These are phyloP conservation scores for Trichosporon sp. DNA, from an alignment of 1,284 basidiomycete species.

Conservation along the genomic window DNA sequence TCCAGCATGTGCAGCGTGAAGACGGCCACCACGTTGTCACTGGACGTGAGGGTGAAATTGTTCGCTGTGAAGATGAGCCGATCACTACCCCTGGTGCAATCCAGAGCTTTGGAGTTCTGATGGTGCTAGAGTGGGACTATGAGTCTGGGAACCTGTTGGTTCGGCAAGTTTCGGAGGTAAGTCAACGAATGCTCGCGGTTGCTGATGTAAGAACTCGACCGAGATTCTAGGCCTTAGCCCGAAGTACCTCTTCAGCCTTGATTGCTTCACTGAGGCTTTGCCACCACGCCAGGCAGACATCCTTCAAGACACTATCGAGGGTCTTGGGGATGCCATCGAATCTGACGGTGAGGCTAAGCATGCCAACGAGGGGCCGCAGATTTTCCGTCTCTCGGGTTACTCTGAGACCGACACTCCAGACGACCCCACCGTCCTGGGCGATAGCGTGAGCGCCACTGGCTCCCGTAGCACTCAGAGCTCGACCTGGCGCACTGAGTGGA, in stretches of 20 bases:
- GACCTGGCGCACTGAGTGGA: conserved; percentile 64
- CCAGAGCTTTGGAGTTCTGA: conserved; percentile 80
- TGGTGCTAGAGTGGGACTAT: conserved; percentile 71
- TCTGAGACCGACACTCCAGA: neutral
- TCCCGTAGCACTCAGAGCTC: neutral
- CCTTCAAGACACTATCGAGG: conserved; percentile 77
- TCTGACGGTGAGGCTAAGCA: conserved; percentile 22
- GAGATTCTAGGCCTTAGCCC: conserved; percentile 75
- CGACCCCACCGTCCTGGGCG: conserved; percentile 2
- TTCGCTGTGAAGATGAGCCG: conserved; percentile 82
- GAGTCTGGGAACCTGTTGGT: conserved; percentile 67
- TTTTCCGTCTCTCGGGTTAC: conserved; percentile 69
- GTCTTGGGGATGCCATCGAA: conserved; percentile 62
- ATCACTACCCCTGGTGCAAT: conserved; percentile 83
- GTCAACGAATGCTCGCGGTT: conserved; percentile 31
- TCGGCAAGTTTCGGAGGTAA: conserved; percentile 79
- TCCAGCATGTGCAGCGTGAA: conserved; percentile 69
- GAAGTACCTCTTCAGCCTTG: conserved; percentile 72
- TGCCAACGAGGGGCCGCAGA: conserved; percentile 64
- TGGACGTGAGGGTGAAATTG: conserved; percentile 70
- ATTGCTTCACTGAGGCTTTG: conserved; percentile 75
- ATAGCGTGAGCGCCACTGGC: neutral
- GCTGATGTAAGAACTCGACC: conserved; percentile 62
- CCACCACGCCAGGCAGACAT: conserved; percentile 70
- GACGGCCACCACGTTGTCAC: conserved; percentile 74